Conservation (phyloP, 495 filamentous ascomycete species). For the Lentithecium fluviatile region DNA sequence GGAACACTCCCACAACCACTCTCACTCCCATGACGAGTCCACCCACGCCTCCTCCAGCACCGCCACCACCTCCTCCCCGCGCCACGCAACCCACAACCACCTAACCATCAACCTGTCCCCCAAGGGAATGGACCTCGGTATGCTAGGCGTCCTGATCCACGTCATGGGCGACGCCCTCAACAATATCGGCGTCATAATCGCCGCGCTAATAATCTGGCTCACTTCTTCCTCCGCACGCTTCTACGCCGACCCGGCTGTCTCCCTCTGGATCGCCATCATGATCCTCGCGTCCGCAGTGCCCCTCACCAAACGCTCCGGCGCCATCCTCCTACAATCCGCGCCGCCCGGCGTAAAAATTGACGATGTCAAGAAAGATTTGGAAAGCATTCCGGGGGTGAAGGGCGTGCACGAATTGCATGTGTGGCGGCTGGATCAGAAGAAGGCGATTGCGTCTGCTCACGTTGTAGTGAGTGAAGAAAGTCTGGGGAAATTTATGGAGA, state of each 20-base stretch:
- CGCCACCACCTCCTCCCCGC: not conserved
- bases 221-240: conserved; percentile 65
- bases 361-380: conserved; percentile 41
- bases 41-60: not conserved
- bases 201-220: conserved; percentile 89
- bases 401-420: conserved; percentile 55
- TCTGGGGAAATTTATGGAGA: conserved; percentile 43
- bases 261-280: conserved; percentile 93
- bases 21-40: not conserved
- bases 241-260: conserved; percentile 90
- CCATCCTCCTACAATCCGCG: conserved; percentile 36
- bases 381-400: conserved; percentile 50
- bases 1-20: conserved; percentile 9
- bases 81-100: conserved; percentile 23
- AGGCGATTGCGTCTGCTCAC: conserved; percentile 52
- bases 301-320: conserved; percentile 46
- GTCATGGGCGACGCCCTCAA: conserved; percentile 89
- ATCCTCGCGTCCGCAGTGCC: conserved; percentile 64
- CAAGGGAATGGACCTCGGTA: conserved; percentile 47
- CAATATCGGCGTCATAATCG: conserved; percentile 94
- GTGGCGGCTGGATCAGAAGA: conserved; percentile 54
- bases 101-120: conserved; percentile 6
- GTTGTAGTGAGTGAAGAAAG: conserved; percentile 47
- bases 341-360: conserved; percentile 31
- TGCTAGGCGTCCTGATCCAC: conserved; percentile 52